Conservation (phyloP, 2,329 filamentous ascomycete species). For the Talaromyces sp. region DNA sequence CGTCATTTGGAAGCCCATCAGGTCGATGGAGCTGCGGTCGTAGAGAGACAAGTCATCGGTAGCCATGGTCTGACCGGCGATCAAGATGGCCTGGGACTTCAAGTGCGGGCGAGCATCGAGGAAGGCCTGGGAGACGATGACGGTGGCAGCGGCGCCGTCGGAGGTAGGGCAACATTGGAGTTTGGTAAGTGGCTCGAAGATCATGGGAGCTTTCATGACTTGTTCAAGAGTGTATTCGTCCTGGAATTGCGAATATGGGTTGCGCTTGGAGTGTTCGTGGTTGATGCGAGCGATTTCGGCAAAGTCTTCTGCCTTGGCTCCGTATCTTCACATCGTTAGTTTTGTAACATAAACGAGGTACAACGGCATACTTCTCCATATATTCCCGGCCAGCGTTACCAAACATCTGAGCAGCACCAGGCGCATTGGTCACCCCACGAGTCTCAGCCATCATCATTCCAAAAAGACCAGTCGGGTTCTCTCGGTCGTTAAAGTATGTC, state of each 20-base stretch:
- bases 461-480: slow-evolving; percentile 72
- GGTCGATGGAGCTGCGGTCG: slow-evolving; percentile 76
- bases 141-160: slow-evolving; percentile 83
- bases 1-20: slow-evolving; percentile 87
- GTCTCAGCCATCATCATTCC: slow-evolving; percentile 79
- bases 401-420: slow-evolving; percentile 88
- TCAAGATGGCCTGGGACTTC: slow-evolving; percentile 75
- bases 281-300: slow-evolving; percentile 92
- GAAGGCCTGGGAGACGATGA: slow-evolving; percentile 86
- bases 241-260: slow-evolving; percentile 97
- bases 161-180: slow-evolving; percentile 98
- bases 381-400: slow-evolving; percentile 93
- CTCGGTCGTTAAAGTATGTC: slow-evolving; percentile 79
- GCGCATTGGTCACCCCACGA: slow-evolving; percentile 75
- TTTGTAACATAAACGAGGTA: neutral
- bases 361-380: slow-evolving; percentile 74
- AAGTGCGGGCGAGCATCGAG: slow-evolving; percentile 81
- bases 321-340: slow-evolving; percentile 57
- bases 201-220: slow-evolving; percentile 70
- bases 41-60: slow-evolving; percentile 81
- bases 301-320: slow-evolving; percentile 81
- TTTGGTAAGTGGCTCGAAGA: slow-evolving; percentile 87
- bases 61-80: slow-evolving; percentile 84
- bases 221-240: slow-evolving; percentile 87
- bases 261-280: slow-evolving; percentile 85